These are phyloP conservation scores for Pseudogymnoascus sp. DNA, from an alignment of 2,329 filamentous ascomycete genomes.

Conservation along the genomic window DNA sequence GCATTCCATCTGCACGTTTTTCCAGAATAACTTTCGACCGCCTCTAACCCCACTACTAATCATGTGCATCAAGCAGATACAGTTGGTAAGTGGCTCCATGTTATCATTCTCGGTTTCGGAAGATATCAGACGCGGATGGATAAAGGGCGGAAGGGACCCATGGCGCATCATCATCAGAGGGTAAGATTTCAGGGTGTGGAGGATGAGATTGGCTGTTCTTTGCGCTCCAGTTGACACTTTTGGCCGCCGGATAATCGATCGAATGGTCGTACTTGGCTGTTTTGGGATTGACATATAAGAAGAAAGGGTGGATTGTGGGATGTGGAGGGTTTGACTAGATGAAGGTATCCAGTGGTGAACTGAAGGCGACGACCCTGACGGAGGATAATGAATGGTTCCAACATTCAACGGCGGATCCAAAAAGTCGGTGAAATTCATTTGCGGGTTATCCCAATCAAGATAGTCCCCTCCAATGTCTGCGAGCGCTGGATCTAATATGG, in stretches of 20 bases:
- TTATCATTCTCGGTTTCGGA: conserved; percentile 22
- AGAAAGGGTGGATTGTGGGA: conserved; percentile 18
- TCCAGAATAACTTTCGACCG: conserved; percentile 40
- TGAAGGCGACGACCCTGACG: conserved; percentile 17
- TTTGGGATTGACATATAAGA: conserved; percentile 24
- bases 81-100: conserved; percentile 37
- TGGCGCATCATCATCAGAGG: conserved; percentile 35
- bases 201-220: conserved; percentile 34
- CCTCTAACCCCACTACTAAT: conserved; percentile 30
- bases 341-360: conserved; percentile 19
- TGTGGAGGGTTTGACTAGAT: conserved; percentile 15
- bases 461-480: conserved; percentile 16
- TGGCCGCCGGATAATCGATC: conserved; percentile 28
- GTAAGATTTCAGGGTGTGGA: conserved; percentile 38
- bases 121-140: conserved; percentile 33
- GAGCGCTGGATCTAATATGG: conserved; percentile 19
- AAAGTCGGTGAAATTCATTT: conserved; percentile 23
- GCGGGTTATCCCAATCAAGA: conserved; percentile 22
- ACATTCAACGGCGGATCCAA: conserved; percentile 20
- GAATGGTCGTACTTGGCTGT: conserved; percentile 20
- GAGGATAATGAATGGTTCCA: conserved; percentile 17
- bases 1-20: conserved; percentile 39
- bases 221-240: conserved; percentile 27
- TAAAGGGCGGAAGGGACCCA: conserved; percentile 38
- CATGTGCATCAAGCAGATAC: conserved; percentile 39